A percentile compares a stretch with the other conserved stretches of the same genome.
Evolutionary conservation across 164 flowering plant species (phyloP).

Genomic region (Sextonia rubra): DNA sequence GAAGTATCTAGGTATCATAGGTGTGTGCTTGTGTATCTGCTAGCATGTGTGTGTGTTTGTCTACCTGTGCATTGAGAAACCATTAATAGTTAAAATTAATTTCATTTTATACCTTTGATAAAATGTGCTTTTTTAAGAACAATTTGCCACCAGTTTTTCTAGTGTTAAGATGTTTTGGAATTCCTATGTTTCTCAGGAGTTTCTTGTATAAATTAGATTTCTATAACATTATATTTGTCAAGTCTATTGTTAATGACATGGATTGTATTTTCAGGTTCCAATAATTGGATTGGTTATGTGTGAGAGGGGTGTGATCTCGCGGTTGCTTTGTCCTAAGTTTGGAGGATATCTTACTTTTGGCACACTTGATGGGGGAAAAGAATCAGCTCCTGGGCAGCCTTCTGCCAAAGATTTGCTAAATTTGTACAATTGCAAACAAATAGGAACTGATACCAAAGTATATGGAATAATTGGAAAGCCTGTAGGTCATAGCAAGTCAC

Average conservation of each 20-base stretch:
- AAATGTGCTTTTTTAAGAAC: not conserved
- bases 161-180: not conserved
- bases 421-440: conserved; percentile 62
- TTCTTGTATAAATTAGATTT: not conserved
- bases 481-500: conserved; percentile 88
- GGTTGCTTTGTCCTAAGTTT: conserved; percentile 82
- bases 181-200: not conserved
- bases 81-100: too few relatives aligned
- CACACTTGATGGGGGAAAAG: conserved; percentile 59
- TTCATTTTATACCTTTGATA: not conserved
- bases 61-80: too few relatives aligned
- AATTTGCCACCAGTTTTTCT: not conserved
- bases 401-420: conserved; percentile 63
- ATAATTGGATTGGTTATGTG: conserved; percentile 86
- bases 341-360: conserved; percentile 97
- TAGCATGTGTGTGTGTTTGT: too few relatives aligned
- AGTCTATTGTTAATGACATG: conserved; percentile 8
- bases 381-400: conserved; percentile 98
- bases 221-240: not conserved
- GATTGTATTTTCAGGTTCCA: conserved; percentile 61
- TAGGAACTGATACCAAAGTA: conserved; percentile 78
- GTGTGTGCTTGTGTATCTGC: too few relatives aligned
- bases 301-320: conserved; percentile 83
- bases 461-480: conserved; percentile 95
- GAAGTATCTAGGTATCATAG: too few relatives aligned